Evolutionary conservation across 179 eudicot genomes (phyloP).

Genomic region (Corrigiola litoralis): DNA sequence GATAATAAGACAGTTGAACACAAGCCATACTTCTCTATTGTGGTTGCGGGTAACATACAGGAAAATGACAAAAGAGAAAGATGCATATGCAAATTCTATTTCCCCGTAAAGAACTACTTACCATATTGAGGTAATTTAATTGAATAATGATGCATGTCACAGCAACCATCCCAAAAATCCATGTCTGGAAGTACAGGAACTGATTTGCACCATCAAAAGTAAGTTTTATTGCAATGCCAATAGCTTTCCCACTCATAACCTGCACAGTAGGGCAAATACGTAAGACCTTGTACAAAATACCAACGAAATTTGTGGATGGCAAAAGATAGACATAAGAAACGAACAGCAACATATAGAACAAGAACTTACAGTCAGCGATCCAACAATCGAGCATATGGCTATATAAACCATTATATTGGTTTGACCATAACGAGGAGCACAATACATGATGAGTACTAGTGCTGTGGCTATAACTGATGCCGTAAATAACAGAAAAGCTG

Average conservation of each 20-base stretch:
- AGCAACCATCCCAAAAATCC: constrained; percentile 86
- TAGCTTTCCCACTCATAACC: constrained; percentile 94
- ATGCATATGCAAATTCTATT: not conserved
- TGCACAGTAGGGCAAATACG: constrained; percentile 29
- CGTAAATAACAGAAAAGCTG: constrained; percentile 77
- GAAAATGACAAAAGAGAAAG: not conserved
- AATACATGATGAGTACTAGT: constrained; percentile 72
- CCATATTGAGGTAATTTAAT: constrained; percentile 88
- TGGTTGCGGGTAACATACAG: not conserved
- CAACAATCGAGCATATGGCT: constrained; percentile 70
- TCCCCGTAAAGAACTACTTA: constrained; percentile 16
- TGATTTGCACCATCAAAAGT: constrained; percentile 83
- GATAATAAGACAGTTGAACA: too few species aligned
- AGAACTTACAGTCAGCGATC: constrained; percentile 76
- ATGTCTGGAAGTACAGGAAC: constrained; percentile 57
- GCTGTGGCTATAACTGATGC: constrained; percentile 69
- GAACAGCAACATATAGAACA: not conserved
- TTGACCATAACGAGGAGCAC: constrained; percentile 88
- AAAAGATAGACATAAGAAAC: not conserved
- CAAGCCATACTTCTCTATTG: too few species aligned
- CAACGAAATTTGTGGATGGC: too few species aligned
- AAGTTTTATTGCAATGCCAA: constrained; percentile 87
- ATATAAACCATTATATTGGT: constrained; percentile 72
- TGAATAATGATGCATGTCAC: constrained; percentile 71
- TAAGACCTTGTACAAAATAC: too few species aligned